phyloP scores from a whole-genome alignment of 2,329 filamentous ascomycete genomes.

The Talaromyces albobiverticillius region DNA sequence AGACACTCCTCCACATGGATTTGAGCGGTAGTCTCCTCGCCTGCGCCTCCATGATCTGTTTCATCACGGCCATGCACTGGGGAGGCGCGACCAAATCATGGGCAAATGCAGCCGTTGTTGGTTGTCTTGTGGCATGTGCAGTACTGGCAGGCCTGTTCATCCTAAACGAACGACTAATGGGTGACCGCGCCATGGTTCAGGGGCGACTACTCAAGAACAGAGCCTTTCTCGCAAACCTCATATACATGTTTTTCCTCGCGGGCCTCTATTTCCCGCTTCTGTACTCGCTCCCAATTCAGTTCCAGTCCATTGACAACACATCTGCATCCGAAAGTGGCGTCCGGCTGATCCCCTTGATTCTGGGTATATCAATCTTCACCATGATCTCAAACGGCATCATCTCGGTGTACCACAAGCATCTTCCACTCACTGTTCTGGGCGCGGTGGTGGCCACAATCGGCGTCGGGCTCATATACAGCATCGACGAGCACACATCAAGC shows the following conservation, averaged over 20 bases:
- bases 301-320: slow-evolving; percentile 19
- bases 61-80: slow-evolving; percentile 26
- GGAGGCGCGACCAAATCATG: slow-evolving; percentile 24
- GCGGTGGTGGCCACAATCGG: slow-evolving; percentile 26
- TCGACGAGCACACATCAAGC: slow-evolving; percentile 22
- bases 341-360: slow-evolving; percentile 40
- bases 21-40: slow-evolving; percentile 21
- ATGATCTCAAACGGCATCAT: slow-evolving; percentile 27
- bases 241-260: slow-evolving; percentile 36
- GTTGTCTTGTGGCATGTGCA: slow-evolving; percentile 19
- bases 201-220: slow-evolving; percentile 35
- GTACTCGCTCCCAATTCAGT: slow-evolving; percentile 25
- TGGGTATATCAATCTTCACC: slow-evolving; percentile 28
- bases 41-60: slow-evolving; percentile 21
- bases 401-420: slow-evolving; percentile 23
- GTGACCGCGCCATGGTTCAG: slow-evolving; percentile 30
- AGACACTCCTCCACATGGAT: slow-evolving; percentile 25
- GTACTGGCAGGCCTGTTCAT: slow-evolving; percentile 19
- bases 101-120: slow-evolving; percentile 20
- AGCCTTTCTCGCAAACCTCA: slow-evolving; percentile 29
- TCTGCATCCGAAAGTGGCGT: slow-evolving; percentile 37
- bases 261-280: slow-evolving; percentile 31
- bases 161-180: slow-evolving; percentile 17
- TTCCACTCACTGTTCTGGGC: slow-evolving; percentile 25
- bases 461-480: slow-evolving; percentile 30